Percentiles rank a stretch among this genome's conserved stretches.
These are phyloP conservation scores for Fragilariopsis cylindrus DNA, from an alignment of 108 stramenopile species.

Conservation along the genomic window DNA sequence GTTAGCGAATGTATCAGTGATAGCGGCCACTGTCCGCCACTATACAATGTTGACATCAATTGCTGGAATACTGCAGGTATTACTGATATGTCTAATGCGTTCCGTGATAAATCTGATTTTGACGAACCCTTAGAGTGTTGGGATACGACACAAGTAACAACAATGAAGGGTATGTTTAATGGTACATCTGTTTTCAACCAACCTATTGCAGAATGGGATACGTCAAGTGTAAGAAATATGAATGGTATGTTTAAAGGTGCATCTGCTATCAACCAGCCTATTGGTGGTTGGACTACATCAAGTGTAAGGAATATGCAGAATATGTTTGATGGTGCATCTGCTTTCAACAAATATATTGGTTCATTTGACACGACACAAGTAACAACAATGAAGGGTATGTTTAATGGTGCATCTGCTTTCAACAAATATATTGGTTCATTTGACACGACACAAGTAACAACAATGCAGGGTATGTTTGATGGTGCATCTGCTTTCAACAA, in stretches of 20 bases:
- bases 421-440: neutral
- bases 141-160: neutral
- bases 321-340: slow-evolving; percentile 39
- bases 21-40: too few species aligned
- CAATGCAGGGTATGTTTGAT: slow-evolving; percentile 24
- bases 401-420: neutral
- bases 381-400: neutral
- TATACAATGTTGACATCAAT: neutral
- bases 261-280: slow-evolving; percentile 21
- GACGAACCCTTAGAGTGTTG: neutral
- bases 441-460: slow-evolving; percentile 1
- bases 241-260: slow-evolving; percentile 31
- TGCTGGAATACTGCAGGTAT: neutral
- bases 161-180: slow-evolving; percentile 29
- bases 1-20: too few species aligned
- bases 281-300: too few species aligned
- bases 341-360: slow-evolving; percentile 31
- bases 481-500: slow-evolving; percentile 33
- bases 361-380: neutral
- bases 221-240: neutral
- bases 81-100: neutral
- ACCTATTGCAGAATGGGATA: slow-evolving; percentile 5
- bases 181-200: slow-evolving; percentile 28
- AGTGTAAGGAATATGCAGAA: slow-evolving; percentile 16
- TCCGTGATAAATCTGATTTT: neutral